Conservation (phyloP, 768 basidiomycete genomes). For the Rhizopogon vinicolor region DNA sequence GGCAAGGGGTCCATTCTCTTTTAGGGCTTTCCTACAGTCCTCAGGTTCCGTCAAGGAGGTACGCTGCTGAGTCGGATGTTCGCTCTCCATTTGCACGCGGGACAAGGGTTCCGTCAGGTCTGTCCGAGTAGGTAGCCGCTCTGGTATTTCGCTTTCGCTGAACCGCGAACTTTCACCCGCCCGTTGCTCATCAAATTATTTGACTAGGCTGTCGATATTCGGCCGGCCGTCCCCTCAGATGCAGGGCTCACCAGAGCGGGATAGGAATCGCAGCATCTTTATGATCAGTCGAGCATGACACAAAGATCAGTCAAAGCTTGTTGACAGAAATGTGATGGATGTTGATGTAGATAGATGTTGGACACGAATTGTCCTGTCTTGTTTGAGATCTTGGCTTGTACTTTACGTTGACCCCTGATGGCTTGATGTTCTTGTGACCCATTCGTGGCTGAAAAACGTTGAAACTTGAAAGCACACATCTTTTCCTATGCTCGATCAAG, state of each 20-base stretch:
- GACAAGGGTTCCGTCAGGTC: constrained; percentile 15
- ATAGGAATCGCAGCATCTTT: background rate
- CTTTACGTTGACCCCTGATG: background rate
- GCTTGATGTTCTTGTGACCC: background rate
- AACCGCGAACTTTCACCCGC: background rate
- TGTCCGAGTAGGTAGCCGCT: constrained; percentile 16
- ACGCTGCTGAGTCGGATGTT: constrained; percentile 16
- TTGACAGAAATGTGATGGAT: background rate
- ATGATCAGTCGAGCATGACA: background rate
- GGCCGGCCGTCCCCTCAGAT: constrained; percentile 22
- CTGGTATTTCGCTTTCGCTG: background rate
- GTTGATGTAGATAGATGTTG: background rate
- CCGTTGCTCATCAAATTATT: background rate
- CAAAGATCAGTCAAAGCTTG: too few species aligned
- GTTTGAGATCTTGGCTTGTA: background rate
- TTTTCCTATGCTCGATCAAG: background rate
- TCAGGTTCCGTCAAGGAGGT: constrained; percentile 9
- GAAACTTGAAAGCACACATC: background rate
- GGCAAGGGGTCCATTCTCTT: background rate
- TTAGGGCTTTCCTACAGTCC: constrained; percentile 5
- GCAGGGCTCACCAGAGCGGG: background rate
- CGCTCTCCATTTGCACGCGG: constrained; percentile 24
- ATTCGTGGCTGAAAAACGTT: background rate
- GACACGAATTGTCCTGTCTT: background rate
- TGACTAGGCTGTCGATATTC: constrained; percentile 5